Conservation (phyloP, 768 basidiomycete genomes). For the Tephrocybe sp. region DNA sequence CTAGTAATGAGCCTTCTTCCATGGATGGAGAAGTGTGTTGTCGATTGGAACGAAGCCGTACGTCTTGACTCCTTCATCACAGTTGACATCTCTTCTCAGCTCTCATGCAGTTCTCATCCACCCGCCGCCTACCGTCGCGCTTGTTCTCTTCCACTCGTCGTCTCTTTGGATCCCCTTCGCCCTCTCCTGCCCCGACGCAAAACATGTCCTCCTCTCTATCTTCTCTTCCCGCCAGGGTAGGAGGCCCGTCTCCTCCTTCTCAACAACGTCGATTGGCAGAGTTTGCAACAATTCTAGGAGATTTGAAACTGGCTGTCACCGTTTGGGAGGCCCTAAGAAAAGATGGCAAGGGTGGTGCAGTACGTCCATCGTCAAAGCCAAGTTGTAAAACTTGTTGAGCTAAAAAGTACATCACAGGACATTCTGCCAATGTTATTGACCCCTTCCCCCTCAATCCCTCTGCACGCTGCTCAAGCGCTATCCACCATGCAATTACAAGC, state of each 20-base stretch:
- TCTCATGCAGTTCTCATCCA: constrained; percentile 60
- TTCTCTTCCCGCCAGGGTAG: constrained; percentile 33
- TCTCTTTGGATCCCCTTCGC: constrained; percentile 66
- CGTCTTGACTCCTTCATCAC: not conserved
- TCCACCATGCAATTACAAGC: constrained; percentile 40
- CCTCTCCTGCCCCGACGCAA: constrained; percentile 43
- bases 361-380: constrained; percentile 34
- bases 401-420: constrained; percentile 50
- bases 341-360: constrained; percentile 85
- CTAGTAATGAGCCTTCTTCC: constrained; percentile 86
- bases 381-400: not conserved
- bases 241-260: constrained; percentile 39
- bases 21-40: constrained; percentile 94
- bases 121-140: constrained; percentile 75
- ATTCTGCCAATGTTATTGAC: constrained; percentile 73
- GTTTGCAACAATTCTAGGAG: constrained; percentile 89
- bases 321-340: constrained; percentile 89
- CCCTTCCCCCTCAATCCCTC: constrained; percentile 57
- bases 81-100: constrained; percentile 5
- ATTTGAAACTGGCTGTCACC: constrained; percentile 76
- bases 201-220: constrained; percentile 39
- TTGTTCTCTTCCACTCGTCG: constrained; percentile 86
- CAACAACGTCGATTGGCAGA: constrained; percentile 91
- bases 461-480: constrained; percentile 64
- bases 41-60: constrained; percentile 92